These are phyloP conservation scores for Quercus lobata DNA, from an alignment of 331 rosid species.

Conservation along the genomic window DNA sequence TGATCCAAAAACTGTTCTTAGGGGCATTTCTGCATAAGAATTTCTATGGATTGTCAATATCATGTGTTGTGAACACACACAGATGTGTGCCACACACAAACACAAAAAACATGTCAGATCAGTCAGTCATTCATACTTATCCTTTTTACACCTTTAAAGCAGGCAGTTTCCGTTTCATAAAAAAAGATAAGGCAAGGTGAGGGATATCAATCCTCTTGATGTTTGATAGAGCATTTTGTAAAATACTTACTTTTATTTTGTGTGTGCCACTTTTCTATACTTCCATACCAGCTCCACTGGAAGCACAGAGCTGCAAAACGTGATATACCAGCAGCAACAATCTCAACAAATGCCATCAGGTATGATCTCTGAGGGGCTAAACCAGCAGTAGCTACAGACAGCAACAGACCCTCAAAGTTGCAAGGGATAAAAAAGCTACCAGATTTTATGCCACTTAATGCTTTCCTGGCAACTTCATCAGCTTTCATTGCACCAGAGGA, in stretches of 20 bases:
- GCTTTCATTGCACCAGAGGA: slow-evolving; percentile 78
- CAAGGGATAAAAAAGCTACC: slow-evolving; percentile 71
- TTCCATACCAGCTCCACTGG: slow-evolving; percentile 79
- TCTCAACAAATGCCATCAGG: slow-evolving; percentile 80
- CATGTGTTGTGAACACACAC: background rate
- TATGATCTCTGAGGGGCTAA: slow-evolving; percentile 85
- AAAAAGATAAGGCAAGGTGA: background rate
- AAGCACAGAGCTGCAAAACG: slow-evolving; percentile 60
- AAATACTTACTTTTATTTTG: slow-evolving; percentile 43
- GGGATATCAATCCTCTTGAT: slow-evolving; percentile 1
- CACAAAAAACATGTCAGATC: background rate
- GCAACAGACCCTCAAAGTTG: slow-evolving; percentile 68
- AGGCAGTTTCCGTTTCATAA: background rate
- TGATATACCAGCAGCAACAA: slow-evolving; percentile 47
- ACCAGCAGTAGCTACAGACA: slow-evolving; percentile 79
- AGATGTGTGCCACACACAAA: no score
- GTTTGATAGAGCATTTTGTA: background rate
- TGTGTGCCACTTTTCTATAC: slow-evolving; percentile 66
- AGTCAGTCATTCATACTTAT: background rate
- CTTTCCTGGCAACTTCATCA: slow-evolving; percentile 75
- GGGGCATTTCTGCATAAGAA: background rate
- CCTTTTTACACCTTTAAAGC: background rate
- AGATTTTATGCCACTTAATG: slow-evolving; percentile 71
- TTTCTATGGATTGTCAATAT: background rate
- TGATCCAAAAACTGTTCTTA: background rate